Base-by-base conservation (phyloP, 805 yeast genomes). In the Lipomyces anomalus region DNA sequence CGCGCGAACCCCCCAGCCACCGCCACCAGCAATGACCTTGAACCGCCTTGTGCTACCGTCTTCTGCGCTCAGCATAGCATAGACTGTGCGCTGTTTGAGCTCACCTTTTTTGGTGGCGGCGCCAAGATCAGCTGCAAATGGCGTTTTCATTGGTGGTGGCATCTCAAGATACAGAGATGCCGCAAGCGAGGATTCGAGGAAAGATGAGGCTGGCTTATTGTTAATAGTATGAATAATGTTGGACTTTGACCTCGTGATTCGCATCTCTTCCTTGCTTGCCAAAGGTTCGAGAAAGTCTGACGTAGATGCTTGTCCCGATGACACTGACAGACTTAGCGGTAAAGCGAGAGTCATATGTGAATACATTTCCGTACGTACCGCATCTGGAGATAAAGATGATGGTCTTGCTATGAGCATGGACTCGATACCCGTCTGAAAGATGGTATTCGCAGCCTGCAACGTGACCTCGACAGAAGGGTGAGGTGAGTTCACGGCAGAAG, bases 1-100 rank as follows among this genome's bases (percentile, higher is more conserved):
- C 2, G 83, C 79, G 45, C 81, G 75, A 23, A 79, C 76, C 1
- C 86, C 84, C 87, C 87, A 82, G 2, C 81, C 79, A 2, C 86
- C 82, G 2, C 88, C 88, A 3, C 88, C 88, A 4, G 85, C 88
- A 29, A 78, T 69, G 18, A 82, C 79, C 57, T 75, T 74, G 59
- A 66, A 74, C 43, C 71, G 65, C 43, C 60, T 56, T n/a, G n/a
- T n/a, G 3, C 62, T 57, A 32, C 44, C 50, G 43, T 56, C 50
- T n/a, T n/a, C n/a, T n/a, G n/a, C n/a, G n/a, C n/a, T n/a, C 13
- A 48, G 4, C 7, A 47, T 43, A 11, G 52, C 55, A 36, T 52
- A 47, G n/a, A 52, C 50, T 13, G 45, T 34, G 17, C 48, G 44
- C 71, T 65, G 42, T 60, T 56, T 26, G 30, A 26, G 3, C 62